Conservation (phyloP, 805 yeast genomes). For the Metschnikowia corniflorae region DNA sequence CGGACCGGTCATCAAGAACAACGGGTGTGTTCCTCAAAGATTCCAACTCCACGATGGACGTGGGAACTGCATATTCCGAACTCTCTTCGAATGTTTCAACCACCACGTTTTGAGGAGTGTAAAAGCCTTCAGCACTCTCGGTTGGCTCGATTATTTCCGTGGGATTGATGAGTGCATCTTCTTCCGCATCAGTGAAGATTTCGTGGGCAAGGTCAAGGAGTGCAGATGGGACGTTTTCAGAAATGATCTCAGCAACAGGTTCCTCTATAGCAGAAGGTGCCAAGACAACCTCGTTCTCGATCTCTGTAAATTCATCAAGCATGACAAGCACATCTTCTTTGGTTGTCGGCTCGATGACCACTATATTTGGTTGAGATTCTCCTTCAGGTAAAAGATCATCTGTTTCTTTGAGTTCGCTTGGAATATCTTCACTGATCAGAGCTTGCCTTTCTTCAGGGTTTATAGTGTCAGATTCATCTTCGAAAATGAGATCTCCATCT, state of each 20-base stretch:
- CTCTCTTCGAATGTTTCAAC: conserved; percentile 12
- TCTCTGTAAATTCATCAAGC: conserved; percentile 14
- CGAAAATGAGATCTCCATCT: no score
- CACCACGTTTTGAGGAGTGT: background rate
- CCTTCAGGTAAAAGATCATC: no score
- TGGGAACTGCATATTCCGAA: conserved; percentile 9
- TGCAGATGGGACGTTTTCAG: background rate
- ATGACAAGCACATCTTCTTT: conserved; percentile 8
- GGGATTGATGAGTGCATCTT: conserved; percentile 1
- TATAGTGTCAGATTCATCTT: no score
- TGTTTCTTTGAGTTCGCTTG: no score
- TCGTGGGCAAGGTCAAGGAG: background rate
- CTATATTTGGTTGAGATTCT: no score
- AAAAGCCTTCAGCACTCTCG: conserved; percentile 5
- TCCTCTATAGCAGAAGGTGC: conserved; percentile 14
- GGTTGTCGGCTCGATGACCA: conserved; percentile 10
- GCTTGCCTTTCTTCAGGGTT: no score
- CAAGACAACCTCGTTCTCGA: conserved; percentile 6
- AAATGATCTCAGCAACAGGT: conserved; percentile 1
- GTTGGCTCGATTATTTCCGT: conserved; percentile 13
- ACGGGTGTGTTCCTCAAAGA: conserved; percentile 10
- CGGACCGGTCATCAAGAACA: background rate
- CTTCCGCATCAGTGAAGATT: conserved; percentile 3
- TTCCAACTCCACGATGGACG: conserved; percentile 13
- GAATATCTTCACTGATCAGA: no score